Evolutionary conservation across 192 early-diverging fungal genomes (phyloP).

Genomic region (Backusella sp.): DNA sequence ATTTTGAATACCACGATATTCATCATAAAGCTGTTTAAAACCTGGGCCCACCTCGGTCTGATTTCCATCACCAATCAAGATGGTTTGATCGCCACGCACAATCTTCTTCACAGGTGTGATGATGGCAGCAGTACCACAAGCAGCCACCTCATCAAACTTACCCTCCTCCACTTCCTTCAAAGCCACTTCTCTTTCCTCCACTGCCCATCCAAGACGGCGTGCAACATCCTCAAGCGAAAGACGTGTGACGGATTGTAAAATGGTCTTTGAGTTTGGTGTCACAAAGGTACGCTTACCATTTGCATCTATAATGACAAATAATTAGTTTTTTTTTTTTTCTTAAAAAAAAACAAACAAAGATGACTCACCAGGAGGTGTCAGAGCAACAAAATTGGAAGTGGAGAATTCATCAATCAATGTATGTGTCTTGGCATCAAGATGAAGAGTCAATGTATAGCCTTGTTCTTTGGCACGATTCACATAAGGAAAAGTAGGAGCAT

Average conservation of each 20-base stretch:
- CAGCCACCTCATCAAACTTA: conserved; percentile 64
- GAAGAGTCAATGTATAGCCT: conserved; percentile 69
- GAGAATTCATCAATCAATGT: conserved; percentile 75
- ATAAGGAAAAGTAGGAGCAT: conserved; percentile 64
- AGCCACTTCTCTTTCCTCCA: conserved; percentile 52
- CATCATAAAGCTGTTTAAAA: conserved; percentile 56
- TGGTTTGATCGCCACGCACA: conserved; percentile 47
- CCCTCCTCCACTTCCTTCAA: conserved; percentile 57
- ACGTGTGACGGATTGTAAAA: conserved; percentile 70
- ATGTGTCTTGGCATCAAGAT: conserved; percentile 65
- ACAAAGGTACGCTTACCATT: conserved; percentile 55
- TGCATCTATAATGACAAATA: background rate
- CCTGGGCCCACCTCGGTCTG: conserved; percentile 48
- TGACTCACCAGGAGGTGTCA: conserved; percentile 49
- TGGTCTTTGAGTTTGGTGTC: conserved; percentile 59
- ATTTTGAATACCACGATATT: conserved; percentile 64
- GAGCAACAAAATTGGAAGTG: conserved; percentile 75
- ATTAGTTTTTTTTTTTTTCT: background rate
- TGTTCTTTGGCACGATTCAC: conserved; percentile 57
- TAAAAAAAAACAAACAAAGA: background rate
- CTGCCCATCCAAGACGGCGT: conserved; percentile 55
- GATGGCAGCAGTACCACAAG: conserved; percentile 75
- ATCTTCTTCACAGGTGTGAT: conserved; percentile 74
- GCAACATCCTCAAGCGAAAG: conserved; percentile 62
- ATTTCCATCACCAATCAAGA: conserved; percentile 41